Evolutionary conservation across 495 filamentous ascomycete genomes (phyloP).

Genomic region (Physcia stellaris): DNA sequence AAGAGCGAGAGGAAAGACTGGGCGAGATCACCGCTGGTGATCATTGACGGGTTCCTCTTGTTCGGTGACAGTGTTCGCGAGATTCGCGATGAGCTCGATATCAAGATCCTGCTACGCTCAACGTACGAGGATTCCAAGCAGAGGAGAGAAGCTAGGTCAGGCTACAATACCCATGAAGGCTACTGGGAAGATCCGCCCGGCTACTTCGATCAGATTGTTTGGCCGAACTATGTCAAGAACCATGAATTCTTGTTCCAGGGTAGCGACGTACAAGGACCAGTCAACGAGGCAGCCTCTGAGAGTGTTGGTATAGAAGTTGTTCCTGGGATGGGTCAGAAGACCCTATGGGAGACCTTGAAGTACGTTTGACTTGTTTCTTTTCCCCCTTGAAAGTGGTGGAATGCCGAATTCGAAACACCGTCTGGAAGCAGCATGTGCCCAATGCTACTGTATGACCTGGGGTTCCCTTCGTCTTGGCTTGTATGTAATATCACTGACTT

Average conservation of each 20-base stretch:
- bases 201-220: constrained; percentile 89
- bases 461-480: too few relatives aligned
- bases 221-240: constrained; percentile 76
- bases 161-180: constrained; percentile 71
- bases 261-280: constrained; percentile 42
- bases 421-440: too few relatives aligned
- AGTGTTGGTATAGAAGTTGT: constrained; percentile 22
- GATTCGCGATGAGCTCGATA: constrained; percentile 41
- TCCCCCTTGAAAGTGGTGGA: too few relatives aligned
- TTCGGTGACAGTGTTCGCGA: constrained; percentile 28
- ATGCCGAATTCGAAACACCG: too few relatives aligned
- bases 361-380: constrained; percentile 31
- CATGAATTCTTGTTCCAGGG: constrained; percentile 63
- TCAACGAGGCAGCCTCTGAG: constrained; percentile 17
- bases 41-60: constrained; percentile 80
- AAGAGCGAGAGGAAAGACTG: not conserved
- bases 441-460: too few relatives aligned
- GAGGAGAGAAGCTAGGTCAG: constrained; percentile 57
- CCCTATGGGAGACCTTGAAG: constrained; percentile 24
- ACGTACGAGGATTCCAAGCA: constrained; percentile 43
- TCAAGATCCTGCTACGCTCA: constrained; percentile 62
- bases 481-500: too few relatives aligned
- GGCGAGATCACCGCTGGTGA: constrained; percentile 8
- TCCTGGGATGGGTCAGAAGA: too few relatives aligned
- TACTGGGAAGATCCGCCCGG: constrained; percentile 92